A percentile compares a stretch with the other conserved stretches of the same genome.
Conservation (phyloP, 305 asterid genomes). For the Solanum hybrid region DNA sequence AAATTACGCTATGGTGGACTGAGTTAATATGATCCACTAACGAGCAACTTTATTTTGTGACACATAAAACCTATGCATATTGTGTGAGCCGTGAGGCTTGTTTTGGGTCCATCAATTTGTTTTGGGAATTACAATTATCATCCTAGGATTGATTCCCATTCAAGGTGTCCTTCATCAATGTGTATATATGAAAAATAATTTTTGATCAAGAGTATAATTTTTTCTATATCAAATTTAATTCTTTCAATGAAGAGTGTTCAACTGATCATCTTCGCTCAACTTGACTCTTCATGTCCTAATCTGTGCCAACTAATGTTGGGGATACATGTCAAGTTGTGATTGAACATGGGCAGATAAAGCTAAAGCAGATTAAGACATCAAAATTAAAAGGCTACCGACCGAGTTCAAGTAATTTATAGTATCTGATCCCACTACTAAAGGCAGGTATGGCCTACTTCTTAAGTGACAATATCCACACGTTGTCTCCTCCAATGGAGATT, state of each 20-base stretch:
- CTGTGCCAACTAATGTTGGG: neutral
- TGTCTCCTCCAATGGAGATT: neutral
- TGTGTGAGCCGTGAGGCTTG: neutral
- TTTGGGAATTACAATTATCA: neutral
- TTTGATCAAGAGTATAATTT: neutral
- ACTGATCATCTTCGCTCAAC: neutral
- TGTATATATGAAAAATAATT: neutral
- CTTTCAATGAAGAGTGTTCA: neutral
- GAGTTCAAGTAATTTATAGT: neutral
- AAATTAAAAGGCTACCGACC: neutral
- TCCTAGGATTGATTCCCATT: neutral
- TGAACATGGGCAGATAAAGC: neutral
- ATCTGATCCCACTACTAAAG: neutral
- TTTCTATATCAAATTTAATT: neutral
- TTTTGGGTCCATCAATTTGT: neutral
- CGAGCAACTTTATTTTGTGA: neutral
- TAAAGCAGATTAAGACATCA: neutral
- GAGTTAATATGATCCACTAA: neutral
- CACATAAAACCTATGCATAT: neutral
- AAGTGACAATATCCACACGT: slow-evolving; percentile 2
- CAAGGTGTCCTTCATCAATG: neutral
- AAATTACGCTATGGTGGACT: neutral
- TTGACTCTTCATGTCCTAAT: neutral
- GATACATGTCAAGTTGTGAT: neutral
- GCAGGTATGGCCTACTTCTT: neutral